These are phyloP conservation scores for Gossypium mustelinum DNA, from an alignment of 345 rosid genomes.

Conservation along the genomic window DNA sequence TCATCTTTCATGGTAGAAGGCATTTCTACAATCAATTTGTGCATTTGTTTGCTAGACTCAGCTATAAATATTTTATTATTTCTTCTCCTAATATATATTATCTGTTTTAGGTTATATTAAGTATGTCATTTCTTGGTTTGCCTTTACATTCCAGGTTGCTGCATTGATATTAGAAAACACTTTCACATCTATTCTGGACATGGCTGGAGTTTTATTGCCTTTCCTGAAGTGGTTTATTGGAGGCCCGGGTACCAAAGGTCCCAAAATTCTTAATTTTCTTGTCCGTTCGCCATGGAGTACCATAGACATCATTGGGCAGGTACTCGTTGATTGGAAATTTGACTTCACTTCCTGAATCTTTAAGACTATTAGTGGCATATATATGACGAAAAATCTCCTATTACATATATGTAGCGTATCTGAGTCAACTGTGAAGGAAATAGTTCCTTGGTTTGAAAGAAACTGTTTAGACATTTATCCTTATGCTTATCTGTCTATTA, in stretches of 20 bases:
- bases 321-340: slow-evolving; percentile 20
- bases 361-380: background rate
- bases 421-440: background rate
- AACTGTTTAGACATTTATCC: background rate
- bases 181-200: slow-evolving; percentile 95
- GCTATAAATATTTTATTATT: background rate
- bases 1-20: background rate
- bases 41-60: background rate
- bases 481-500: background rate
- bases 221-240: slow-evolving; percentile 97
- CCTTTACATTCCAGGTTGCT: slow-evolving; percentile 51
- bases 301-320: slow-evolving; percentile 74
- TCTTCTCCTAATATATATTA: background rate
- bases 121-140: slow-evolving; percentile 7
- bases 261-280: slow-evolving; percentile 76
- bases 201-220: slow-evolving; percentile 95
- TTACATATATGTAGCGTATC: background rate
- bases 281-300: slow-evolving; percentile 99
- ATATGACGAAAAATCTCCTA: background rate
- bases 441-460: background rate
- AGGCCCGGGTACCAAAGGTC: slow-evolving; percentile 69
- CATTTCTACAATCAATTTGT: background rate
- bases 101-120: background rate
- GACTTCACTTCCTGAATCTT: slow-evolving; percentile 5
- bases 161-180: slow-evolving; percentile 91